A percentile compares a stretch with the other conserved stretches of the same genome.
These are phyloP conservation scores for Nicotiana tabacum DNA, from an alignment of 257 asterid species.

Conservation along the genomic window DNA sequence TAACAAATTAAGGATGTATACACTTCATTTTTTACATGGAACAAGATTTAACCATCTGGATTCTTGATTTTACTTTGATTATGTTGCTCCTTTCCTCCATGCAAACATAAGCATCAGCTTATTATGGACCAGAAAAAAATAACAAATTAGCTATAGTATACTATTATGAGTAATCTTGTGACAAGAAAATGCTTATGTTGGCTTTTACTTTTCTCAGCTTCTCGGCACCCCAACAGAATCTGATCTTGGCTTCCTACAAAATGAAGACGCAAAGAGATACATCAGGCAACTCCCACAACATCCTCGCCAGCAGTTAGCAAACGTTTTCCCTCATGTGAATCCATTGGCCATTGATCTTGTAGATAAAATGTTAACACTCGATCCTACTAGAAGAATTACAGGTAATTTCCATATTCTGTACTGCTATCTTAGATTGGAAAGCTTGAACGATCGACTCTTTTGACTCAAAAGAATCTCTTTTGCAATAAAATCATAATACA, in stretches of 20 bases:
- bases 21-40: background rate
- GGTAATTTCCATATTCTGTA: conserved; percentile 36
- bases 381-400: conserved; percentile 80
- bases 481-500: background rate
- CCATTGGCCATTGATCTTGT: conserved; percentile 84
- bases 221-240: conserved; percentile 89
- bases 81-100: background rate
- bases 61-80: background rate
- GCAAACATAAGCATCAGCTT: background rate
- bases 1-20: background rate
- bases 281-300: conserved; percentile 75
- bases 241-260: conserved; percentile 60
- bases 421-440: background rate
- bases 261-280: conserved; percentile 81
- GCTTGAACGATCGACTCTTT: background rate
- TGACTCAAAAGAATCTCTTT: background rate
- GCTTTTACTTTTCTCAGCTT: conserved; percentile 40
- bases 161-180: background rate
- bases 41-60: background rate
- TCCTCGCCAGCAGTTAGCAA: conserved; percentile 68
- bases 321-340: conserved; percentile 72
- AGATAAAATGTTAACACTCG: conserved; percentile 81
- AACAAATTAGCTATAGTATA: background rate
- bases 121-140: background rate
- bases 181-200: conserved; percentile 3